These are phyloP conservation scores for Pseudoneurospora amorphoporcata DNA, from an alignment of 495 filamentous ascomycete genomes.

Conservation along the genomic window DNA sequence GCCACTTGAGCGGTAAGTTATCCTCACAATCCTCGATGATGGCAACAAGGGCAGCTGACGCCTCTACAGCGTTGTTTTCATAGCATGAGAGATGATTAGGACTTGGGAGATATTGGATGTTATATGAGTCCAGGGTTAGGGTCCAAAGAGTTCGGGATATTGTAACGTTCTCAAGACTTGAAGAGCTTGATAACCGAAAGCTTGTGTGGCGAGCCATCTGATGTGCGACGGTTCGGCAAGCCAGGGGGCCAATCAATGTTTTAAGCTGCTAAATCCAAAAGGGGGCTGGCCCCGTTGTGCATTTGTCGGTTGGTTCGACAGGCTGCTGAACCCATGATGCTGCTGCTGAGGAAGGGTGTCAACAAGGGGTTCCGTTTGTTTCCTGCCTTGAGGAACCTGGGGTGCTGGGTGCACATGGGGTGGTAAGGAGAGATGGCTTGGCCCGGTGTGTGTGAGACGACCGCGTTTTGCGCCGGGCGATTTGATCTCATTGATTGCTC, in stretches of 20 bases:
- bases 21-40: neutral
- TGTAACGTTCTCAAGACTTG: neutral
- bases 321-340: neutral
- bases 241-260: neutral
- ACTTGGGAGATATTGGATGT: neutral
- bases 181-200: neutral
- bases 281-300: neutral
- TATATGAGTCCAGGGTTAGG: neutral
- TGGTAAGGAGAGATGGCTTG: neutral
- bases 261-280: neutral
- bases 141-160: neutral
- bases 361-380: neutral
- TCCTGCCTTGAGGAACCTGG: neutral
- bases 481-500: constrained; percentile 13
- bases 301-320: neutral
- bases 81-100: neutral
- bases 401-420: neutral
- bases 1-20: neutral
- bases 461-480: constrained; percentile 8
- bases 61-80: neutral
- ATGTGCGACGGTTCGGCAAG: neutral
- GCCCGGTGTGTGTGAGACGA: constrained; percentile 1
- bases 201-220: neutral
- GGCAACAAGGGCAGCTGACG: neutral
- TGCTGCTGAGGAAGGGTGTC: neutral